Conservation (phyloP, 1,284 basidiomycete species). For the Pseudozyma flocculosa region DNA sequence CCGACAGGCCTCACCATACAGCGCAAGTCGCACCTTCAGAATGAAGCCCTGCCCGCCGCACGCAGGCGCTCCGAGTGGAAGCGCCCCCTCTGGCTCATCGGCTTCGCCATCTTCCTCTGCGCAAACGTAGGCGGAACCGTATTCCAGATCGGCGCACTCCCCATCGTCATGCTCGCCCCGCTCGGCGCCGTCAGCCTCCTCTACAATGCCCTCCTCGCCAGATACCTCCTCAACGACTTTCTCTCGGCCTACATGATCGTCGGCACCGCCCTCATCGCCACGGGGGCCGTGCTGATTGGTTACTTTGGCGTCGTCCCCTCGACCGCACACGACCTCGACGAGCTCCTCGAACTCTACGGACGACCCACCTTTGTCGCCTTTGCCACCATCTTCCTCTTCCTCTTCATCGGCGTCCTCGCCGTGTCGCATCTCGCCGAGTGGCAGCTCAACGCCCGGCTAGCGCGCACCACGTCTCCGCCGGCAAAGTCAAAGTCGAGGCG, state of each 20-base stretch:
- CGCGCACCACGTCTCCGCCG: constrained; percentile 13
- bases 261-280: constrained; percentile 79
- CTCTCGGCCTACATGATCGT: constrained; percentile 78
- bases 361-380: constrained; percentile 77
- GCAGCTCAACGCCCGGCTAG: constrained; percentile 46
- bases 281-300: constrained; percentile 84
- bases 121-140: constrained; percentile 90
- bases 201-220: constrained; percentile 92
- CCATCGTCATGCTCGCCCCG: constrained; percentile 62
- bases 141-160: constrained; percentile 87
- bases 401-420: constrained; percentile 64
- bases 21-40: constrained; percentile 87
- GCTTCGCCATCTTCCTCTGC: constrained; percentile 68
- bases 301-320: constrained; percentile 92
- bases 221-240: constrained; percentile 78
- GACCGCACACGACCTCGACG: constrained; percentile 81
- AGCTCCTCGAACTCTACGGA: constrained; percentile 76
- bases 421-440: constrained; percentile 52
- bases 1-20: constrained; percentile 77
- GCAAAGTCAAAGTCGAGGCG: constrained; percentile 13
- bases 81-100: constrained; percentile 59
- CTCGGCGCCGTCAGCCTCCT: constrained; percentile 86
- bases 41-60: constrained; percentile 70
- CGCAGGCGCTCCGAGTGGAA: constrained; percentile 44
- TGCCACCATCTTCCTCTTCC: constrained; percentile 67